These are phyloP conservation scores for Trypanosoma cruzi DNA, from an alignment of 208 protist species.

Conservation along the genomic window DNA sequence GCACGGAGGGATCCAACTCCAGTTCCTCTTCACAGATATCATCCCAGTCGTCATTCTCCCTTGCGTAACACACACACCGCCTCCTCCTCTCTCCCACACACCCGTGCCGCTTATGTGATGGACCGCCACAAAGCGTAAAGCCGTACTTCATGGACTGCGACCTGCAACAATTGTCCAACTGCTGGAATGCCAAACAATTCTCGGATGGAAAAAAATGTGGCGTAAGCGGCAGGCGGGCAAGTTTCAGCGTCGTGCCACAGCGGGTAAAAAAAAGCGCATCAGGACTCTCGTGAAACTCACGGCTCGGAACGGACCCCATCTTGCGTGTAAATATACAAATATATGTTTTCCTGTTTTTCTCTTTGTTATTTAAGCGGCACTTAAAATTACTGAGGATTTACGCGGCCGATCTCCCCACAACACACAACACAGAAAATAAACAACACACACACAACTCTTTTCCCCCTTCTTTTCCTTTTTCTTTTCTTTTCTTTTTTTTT, in stretches of 20 bases:
- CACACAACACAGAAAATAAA: too few species aligned
- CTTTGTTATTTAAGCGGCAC: background rate
- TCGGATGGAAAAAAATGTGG: conserved; percentile 60
- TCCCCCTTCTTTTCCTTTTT: conserved; percentile 13
- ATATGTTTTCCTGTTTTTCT: background rate
- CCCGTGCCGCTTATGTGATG: background rate
- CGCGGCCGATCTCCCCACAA: background rate
- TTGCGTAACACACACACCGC: background rate
- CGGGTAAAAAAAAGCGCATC: conserved; percentile 42
- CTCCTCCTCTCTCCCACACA: background rate
- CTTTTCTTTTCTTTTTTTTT: conserved; percentile 15
- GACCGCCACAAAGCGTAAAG: conserved; percentile 40
- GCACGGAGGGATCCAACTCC: conserved; percentile 24
- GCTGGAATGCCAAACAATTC: conserved; percentile 52
- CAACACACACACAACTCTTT: conserved; percentile 14
- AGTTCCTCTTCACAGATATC: conserved; percentile 29
- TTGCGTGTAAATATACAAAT: conserved; percentile 1
- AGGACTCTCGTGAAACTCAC: conserved; percentile 52
- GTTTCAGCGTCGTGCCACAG: conserved; percentile 35
- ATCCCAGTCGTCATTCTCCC: conserved; percentile 9
- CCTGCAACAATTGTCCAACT: conserved; percentile 49
- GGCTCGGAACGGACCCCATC: conserved; percentile 65
- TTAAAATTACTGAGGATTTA: background rate
- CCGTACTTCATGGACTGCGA: conserved; percentile 66
- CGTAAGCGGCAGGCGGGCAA: conserved; percentile 50